Evolutionary conservation across 2,329 filamentous ascomycete genomes (phyloP).

Genomic region (Fusarium pseudoanthophilum): DNA sequence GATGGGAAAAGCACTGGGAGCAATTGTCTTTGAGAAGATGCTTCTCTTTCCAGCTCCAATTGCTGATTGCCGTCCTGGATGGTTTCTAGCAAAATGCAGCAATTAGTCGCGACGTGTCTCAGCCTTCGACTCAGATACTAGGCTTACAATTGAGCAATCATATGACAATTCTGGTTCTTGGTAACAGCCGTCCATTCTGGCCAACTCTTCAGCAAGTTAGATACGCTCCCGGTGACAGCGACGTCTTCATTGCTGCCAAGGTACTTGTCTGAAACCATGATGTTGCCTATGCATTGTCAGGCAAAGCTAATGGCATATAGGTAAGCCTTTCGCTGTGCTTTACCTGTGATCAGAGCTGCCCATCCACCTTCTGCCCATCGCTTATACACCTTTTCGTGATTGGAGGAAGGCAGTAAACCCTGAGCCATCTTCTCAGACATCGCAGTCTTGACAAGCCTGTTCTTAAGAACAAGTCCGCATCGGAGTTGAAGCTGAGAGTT

Average conservation of each 20-base stretch:
- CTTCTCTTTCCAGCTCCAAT: background rate
- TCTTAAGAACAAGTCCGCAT: background rate
- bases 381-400: background rate
- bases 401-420: background rate
- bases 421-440: background rate
- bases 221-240: background rate
- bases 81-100: background rate
- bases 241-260: background rate
- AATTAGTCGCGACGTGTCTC: no score
- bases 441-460: background rate
- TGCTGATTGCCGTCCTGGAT: background rate
- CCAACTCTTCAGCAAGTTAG: background rate
- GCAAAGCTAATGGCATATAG: no score
- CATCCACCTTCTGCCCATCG: background rate
- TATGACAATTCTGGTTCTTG: background rate
- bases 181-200: background rate
- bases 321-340: fast-evolving
- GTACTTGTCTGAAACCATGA: background rate
- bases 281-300: background rate
- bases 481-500: fast-evolving
- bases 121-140: no score
- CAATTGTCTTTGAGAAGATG: background rate
- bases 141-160: background rate
- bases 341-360: background rate
- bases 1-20: background rate